Conservation (phyloP, 2,329 filamentous ascomycete genomes). For the Aspergillus proliferans region DNA sequence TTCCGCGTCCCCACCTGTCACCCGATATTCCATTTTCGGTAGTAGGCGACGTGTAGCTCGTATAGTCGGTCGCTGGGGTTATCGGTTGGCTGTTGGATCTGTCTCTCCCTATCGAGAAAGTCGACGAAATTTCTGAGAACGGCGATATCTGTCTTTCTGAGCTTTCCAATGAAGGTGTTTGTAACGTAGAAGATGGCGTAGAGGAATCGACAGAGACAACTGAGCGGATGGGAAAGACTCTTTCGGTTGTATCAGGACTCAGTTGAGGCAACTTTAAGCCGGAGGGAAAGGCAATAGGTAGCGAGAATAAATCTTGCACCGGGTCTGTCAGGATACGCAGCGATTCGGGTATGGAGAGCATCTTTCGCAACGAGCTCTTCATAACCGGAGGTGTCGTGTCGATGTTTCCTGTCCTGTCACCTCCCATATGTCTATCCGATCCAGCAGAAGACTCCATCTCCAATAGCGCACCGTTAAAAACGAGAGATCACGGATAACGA, state of each 20-base stretch:
- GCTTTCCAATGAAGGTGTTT: slow-evolving; percentile 19
- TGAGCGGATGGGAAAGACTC: slow-evolving; percentile 75
- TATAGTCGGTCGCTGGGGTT: slow-evolving; percentile 1
- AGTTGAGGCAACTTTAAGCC: slow-evolving; percentile 20
- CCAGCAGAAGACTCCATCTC: not conserved
- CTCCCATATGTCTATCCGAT: not conserved
- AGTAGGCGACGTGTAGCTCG: not conserved
- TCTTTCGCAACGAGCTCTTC: slow-evolving; percentile 4
- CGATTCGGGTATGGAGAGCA: slow-evolving; percentile 12
- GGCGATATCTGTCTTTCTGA: slow-evolving; percentile 13
- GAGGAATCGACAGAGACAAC: slow-evolving; percentile 63
- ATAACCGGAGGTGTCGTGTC: not conserved
- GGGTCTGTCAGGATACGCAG: slow-evolving; percentile 16
- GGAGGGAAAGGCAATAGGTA: slow-evolving; percentile 9
- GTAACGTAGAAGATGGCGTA: slow-evolving; percentile 16
- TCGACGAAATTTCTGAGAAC: slow-evolving; percentile 8
- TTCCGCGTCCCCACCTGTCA: not conserved
- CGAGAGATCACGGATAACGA: too few relatives aligned
- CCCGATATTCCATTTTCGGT: not conserved
- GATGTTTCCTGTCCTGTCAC: too few relatives aligned
- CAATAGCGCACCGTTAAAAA: not conserved
- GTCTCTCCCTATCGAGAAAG: slow-evolving; percentile 2
- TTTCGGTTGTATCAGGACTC: slow-evolving; percentile 42
- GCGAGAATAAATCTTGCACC: slow-evolving; percentile 10
- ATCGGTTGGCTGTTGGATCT: not conserved